Evolutionary conservation across 2,329 filamentous ascomycete genomes (phyloP), one percentile per base, ranked within the genome.

Genomic region (Cordyceps cicadae): DNA sequence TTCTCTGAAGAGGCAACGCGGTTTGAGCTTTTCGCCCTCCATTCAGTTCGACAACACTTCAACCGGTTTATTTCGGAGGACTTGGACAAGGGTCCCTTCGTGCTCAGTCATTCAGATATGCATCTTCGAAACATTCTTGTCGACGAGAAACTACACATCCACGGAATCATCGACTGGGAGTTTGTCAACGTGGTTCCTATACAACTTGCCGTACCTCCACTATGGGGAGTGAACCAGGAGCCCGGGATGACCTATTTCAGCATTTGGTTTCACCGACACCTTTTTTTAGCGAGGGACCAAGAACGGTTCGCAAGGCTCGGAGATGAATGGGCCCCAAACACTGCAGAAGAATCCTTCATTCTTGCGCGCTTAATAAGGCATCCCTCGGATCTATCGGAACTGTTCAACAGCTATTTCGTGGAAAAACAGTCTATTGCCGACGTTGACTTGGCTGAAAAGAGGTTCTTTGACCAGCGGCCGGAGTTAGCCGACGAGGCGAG

Each of bases 141-240:
- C 14, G 66, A 70, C 29, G 57, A 65, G 1, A 48, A 65, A 8
- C 34, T 68, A 2, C 59, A 50, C 3, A 67, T 71, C 19, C 61
- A 54, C 17, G 65, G 62, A n/a, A 64, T 70, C 21, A 66, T 69
- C 54, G 69, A 69, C 59, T 70, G 68, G 69, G 68, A 70, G 57
- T 71, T 66, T 50, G 15, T 64, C 5, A 19, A 43, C 21, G n/a
- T 48, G 19, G 43, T 62, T n/a, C 60, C 60, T 6, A 17, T 49
- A 17, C 54, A 34, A 11, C 29, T 62, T 4, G 54, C 48, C 41
- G 29, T 34, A 7, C 55, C 65, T 3, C 62, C 64, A n/a, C 60
- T 58, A 39, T 61, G 60, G 59, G 54, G 41, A 15, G 5, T 50
- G 3, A n/a, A 45, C 17, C 41, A 45, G 5, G 15, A 17, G 7